Evolutionary conservation across 1,284 basidiomycete genomes (phyloP).

Genomic region (Rhodotorula sp.): DNA sequence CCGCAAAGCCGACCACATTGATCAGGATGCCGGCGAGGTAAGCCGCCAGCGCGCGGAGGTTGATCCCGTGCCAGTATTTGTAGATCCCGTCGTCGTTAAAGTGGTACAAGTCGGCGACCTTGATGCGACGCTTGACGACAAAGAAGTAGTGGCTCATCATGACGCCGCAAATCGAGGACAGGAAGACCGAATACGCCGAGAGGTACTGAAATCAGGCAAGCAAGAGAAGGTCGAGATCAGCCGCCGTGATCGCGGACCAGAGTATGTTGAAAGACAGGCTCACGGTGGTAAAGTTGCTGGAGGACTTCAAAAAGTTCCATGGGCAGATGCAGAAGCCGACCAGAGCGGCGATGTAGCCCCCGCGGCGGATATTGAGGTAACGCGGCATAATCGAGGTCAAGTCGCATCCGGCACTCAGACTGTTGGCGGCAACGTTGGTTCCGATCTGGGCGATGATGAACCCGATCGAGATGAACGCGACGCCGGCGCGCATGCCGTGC

Average conservation of each 20-base stretch:
- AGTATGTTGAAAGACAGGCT: background rate
- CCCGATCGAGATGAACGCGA: constrained; percentile 68
- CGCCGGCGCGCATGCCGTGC: constrained; percentile 46
- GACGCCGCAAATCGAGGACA: constrained; percentile 66
- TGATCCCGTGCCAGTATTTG: constrained; percentile 72
- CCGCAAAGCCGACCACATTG: constrained; percentile 63
- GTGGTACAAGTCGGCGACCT: constrained; percentile 69
- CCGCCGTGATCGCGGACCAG: background rate
- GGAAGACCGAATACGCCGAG: constrained; percentile 76
- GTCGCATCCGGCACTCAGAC: constrained; percentile 80
- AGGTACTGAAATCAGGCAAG: constrained; percentile 62
- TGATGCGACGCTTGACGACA: constrained; percentile 69
- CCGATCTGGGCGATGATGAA: constrained; percentile 59
- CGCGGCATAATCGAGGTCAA: constrained; percentile 75
- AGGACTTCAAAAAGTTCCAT: constrained; percentile 74
- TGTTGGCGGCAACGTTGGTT: constrained; percentile 62
- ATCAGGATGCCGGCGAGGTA: constrained; percentile 74
- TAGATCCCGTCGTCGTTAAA: constrained; percentile 65
- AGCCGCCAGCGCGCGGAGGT: constrained; percentile 59
- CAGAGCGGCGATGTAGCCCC: constrained; percentile 73
- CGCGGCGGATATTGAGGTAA: constrained; percentile 80
- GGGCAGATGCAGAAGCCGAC: constrained; percentile 64
- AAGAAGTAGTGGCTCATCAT: constrained; percentile 78
- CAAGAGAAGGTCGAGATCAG: constrained; percentile 59
- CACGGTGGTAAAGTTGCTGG: constrained; percentile 67